A percentile compares a stretch with the other conserved stretches of the same genome.
These are phyloP conservation scores for Chrysanthemum lavandulifolium DNA, from an alignment of 129 eudicot species.

Conservation along the genomic window DNA sequence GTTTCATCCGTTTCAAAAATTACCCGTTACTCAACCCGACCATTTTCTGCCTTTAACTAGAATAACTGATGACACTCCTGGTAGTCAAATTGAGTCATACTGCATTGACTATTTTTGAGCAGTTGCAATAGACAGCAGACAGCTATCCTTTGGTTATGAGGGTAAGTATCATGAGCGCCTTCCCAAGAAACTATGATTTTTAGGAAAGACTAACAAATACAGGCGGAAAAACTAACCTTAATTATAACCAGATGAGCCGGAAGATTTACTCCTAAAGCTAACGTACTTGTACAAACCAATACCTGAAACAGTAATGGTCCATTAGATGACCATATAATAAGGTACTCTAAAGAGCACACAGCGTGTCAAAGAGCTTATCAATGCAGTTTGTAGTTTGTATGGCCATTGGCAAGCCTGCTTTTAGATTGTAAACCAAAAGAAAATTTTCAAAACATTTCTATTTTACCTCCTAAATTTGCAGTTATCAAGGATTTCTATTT, in stretches of 20 bases:
- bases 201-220: neutral
- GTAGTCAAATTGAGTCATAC: conserved; percentile 2
- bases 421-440: too few relatives aligned
- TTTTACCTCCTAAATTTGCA: too few relatives aligned
- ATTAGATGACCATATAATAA: conserved; percentile 9
- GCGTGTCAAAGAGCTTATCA: neutral
- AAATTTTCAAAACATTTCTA: too few relatives aligned
- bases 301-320: conserved; percentile 48
- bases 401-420: too few relatives aligned
- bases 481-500: too few relatives aligned
- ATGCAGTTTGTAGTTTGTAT: too few relatives aligned
- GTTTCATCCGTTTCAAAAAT: too few relatives aligned
- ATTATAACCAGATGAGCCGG: conserved; percentile 95
- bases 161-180: neutral
- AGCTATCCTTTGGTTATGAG: conserved; percentile 8
- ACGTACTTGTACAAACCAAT: conserved; percentile 94
- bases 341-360: neutral
- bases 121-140: neutral
- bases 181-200: neutral
- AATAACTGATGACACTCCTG: neutral
- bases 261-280: conserved; percentile 99
- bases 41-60: too few relatives aligned
- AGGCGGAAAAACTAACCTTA: conserved; percentile 61
- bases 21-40: too few relatives aligned
- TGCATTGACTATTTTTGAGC: neutral